Evolutionary conservation across 371 early-diverging fungal genomes (phyloP), one percentile per base, ranked within the genome.

Genomic region (Apophysomyces ossiformis): DNA sequence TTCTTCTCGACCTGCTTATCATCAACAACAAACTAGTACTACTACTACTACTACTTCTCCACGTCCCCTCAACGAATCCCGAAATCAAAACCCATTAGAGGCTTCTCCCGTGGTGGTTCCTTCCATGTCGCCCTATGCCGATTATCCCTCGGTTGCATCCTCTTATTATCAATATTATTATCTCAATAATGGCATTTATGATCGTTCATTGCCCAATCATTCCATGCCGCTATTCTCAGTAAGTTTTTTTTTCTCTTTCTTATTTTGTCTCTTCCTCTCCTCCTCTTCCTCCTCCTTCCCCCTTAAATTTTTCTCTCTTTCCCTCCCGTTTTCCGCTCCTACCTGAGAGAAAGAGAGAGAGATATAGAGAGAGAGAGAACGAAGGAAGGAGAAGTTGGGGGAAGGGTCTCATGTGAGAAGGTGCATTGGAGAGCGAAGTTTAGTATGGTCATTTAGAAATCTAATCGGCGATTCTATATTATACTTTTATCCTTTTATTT

Each of bases 1-100:
- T 63, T 69, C 46, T 54, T 70, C 16, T 75, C 70, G 73, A 57
- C 73, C 70, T 21, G 74, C 68, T 57, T 75, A 72, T 44, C 76
- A 73, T 56, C 56, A 50, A 9, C 54, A 26, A 9, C 54, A 26
- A 26, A 50, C 54, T 21, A n/a, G n/a, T n/a, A 21, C 50, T 9
- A 21, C 54, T 15, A 9, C 5, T 1, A 47, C 47, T 1, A 15
- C 47, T n/a, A 1, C n/a, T n/a, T 15, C 9, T 21, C 13, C 47
- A 50, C 58, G 58, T 36, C 58, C 5, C 32, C 13, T n/a, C 58
- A 58, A n/a, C n/a, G 38, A 50, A 56, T 39, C 37, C 18, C 56
- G 43, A 32, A 41, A 41, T 41, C 8, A 8, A 41, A 41, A 41
- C 41, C 16, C 21, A 15, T 18, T 35, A 8, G 64, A 63, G 47